A percentile compares a stretch with the other conserved stretches of the same genome.
Conservation (phyloP, 257 asterid genomes). For the Jacaranda copaia region DNA sequence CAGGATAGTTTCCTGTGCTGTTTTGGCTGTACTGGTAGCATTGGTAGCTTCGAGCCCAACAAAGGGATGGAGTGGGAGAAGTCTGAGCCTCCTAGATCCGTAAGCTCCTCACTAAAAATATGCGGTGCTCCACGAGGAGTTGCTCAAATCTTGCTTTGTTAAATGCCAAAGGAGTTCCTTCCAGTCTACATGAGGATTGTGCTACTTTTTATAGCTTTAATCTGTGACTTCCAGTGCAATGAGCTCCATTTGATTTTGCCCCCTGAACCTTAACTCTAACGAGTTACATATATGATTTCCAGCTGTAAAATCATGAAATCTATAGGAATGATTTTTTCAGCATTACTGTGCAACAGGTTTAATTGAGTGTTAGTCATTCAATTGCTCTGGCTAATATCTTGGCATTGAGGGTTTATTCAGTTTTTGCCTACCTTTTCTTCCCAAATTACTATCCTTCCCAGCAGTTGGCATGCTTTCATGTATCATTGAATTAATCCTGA, state of each 20-base stretch:
- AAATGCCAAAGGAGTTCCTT: neutral
- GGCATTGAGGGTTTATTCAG: conserved; percentile 6
- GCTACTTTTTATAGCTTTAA: neutral
- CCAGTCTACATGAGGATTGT: neutral
- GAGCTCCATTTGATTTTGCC: neutral
- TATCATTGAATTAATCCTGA: neutral
- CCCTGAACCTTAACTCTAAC: conserved; percentile 8
- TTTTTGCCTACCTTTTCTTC: conserved; percentile 10
- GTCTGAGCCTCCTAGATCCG: conserved; percentile 99
- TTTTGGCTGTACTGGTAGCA: conserved; percentile 81
- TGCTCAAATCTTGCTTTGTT: conserved; percentile 18
- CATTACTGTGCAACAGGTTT: neutral
- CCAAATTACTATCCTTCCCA: neutral
- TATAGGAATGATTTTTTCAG: neutral
- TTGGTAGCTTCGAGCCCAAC: conserved; percentile 99
- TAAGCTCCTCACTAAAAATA: conserved; percentile 45
- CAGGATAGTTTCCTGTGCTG: conserved; percentile 85
- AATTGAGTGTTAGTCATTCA: conserved; percentile 9
- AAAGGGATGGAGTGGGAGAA: conserved; percentile 99
- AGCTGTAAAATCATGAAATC: neutral
- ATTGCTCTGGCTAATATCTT: conserved; percentile 11
- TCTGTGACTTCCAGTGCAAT: neutral
- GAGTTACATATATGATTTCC: conserved; percentile 20
- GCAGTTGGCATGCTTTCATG: conserved; percentile 28
- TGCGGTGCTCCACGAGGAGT: neutral